Percentiles rank a stretch among this genome's conserved stretches.
These are phyloP conservation scores for Candida stauntonica DNA, from an alignment of 805 yeast genomes.

Conservation along the genomic window DNA sequence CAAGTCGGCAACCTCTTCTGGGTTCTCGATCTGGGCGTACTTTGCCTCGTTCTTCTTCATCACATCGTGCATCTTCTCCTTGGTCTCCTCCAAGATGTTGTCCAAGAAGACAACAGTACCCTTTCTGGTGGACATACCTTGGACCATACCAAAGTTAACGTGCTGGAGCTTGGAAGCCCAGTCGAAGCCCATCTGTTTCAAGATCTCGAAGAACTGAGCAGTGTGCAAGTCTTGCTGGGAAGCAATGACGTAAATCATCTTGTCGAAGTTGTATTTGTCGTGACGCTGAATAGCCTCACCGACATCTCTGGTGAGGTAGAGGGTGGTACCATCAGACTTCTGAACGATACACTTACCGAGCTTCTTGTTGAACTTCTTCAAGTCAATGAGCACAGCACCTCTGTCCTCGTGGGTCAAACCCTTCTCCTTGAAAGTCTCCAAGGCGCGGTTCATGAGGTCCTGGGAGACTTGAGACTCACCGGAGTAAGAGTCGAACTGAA, in stretches of 20 bases:
- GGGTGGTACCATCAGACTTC: constrained; percentile 92
- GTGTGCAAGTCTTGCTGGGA: constrained; percentile 93
- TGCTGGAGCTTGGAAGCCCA: constrained; percentile 84
- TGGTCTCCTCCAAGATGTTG: constrained; percentile 87
- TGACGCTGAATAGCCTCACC: constrained; percentile 95
- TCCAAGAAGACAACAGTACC: constrained; percentile 99
- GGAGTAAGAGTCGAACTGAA: constrained; percentile 80
- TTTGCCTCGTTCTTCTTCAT: constrained; percentile 90
- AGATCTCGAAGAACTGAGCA: constrained; percentile 90
- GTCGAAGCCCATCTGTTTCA: constrained; percentile 82
- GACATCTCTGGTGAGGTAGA: constrained; percentile 92
- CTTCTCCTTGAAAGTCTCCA: constrained; percentile 57
- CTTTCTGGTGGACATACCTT: constrained; percentile 96
- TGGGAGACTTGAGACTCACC: constrained; percentile 94
- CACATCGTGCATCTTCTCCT: constrained; percentile 91
- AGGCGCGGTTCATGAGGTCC: constrained; percentile 63
- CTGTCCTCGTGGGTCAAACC: constrained; percentile 77
- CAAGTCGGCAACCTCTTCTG: constrained; percentile 91
- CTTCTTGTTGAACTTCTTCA: constrained; percentile 81
- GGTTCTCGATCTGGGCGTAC: constrained; percentile 89
- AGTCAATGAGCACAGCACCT: constrained; percentile 87
- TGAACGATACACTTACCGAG: constrained; percentile 90
- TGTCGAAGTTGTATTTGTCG: constrained; percentile 79
- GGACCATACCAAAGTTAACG: constrained; percentile 95
- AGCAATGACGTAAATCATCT: constrained; percentile 95